Evolutionary conservation across 371 early-diverging fungal genomes (phyloP).

Genomic region (Smittium culicis): DNA sequence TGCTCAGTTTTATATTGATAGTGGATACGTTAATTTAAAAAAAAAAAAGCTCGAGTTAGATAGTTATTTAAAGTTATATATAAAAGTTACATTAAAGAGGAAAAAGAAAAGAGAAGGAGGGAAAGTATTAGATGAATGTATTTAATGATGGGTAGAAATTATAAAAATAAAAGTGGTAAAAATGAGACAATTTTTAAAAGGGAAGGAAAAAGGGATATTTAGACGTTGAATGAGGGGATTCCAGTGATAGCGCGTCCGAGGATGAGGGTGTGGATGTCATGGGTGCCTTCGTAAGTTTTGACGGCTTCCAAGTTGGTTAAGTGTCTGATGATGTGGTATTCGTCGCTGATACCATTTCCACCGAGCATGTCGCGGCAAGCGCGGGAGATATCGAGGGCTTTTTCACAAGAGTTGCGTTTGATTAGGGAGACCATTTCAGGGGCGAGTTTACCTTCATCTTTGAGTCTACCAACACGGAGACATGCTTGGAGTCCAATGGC

Average conservation of each 20-base stretch:
- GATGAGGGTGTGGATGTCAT: constrained; percentile 90
- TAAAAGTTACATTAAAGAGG: no score
- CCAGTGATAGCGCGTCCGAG: constrained; percentile 93
- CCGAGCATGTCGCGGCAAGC: constrained; percentile 76
- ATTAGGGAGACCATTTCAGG: constrained; percentile 94
- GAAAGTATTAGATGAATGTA: no score
- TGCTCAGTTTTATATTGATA: no score
- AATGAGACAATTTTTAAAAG: no score
- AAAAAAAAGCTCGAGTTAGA: no score
- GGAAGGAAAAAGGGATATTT: background rate
- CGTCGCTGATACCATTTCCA: constrained; percentile 92
- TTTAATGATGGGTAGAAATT: no score
- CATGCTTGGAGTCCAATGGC: constrained; percentile 80
- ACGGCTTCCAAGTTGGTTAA: constrained; percentile 91
- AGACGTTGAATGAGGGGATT: constrained; percentile 49
- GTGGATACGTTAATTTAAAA: no score
- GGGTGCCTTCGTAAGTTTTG: constrained; percentile 93
- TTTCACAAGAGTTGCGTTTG: constrained; percentile 93
- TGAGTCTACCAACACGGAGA: constrained; percentile 84
- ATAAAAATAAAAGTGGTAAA: no score
- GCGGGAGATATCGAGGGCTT: constrained; percentile 85
- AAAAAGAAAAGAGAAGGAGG: no score
- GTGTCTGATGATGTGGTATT: constrained; percentile 93
- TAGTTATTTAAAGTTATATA: no score
- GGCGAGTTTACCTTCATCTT: constrained; percentile 72